phyloP scores from a whole-genome alignment of 202 grass and related monocot species.

The Digitaria exilis region DNA sequence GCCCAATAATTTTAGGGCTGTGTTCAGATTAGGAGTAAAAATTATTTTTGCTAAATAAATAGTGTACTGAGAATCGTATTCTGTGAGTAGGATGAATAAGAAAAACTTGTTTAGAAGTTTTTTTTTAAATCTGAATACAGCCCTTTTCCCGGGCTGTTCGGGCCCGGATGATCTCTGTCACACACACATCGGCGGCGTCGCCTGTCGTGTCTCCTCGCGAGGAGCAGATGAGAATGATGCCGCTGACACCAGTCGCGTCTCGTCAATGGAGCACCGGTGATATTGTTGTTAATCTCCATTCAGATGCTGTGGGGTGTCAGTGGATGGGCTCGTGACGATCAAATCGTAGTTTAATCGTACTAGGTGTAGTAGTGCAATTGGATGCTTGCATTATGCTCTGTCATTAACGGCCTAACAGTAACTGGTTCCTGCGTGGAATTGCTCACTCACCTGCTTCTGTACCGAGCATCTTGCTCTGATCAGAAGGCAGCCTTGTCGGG shows the following conservation, averaged over 20 bases:
- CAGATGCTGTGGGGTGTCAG: background rate
- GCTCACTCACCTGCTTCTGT: background rate
- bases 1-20: slow-evolving; percentile 38
- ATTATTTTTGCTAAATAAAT: too few relatives aligned
- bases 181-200: background rate
- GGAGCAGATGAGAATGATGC: slow-evolving; percentile 39
- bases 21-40: too few relatives aligned
- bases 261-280: background rate
- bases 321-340: background rate
- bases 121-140: too few relatives aligned
- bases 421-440: slow-evolving; percentile 34
- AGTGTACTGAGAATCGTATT: too few relatives aligned
- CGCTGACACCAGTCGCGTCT: slow-evolving; percentile 30
- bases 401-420: slow-evolving; percentile 41
- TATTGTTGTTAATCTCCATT: background rate
- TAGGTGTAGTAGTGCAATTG: background rate
- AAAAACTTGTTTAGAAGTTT: too few relatives aligned
- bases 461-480: background rate
- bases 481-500: slow-evolving; percentile 31
- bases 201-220: slow-evolving; percentile 23
- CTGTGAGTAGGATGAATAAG: too few relatives aligned
- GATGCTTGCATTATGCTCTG: background rate
- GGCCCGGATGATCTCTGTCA: background rate
- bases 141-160: too few relatives aligned
- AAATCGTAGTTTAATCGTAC: background rate